phyloP scores from a whole-genome alignment of 257 asterid genomes.

The Echium plantagineum region DNA sequence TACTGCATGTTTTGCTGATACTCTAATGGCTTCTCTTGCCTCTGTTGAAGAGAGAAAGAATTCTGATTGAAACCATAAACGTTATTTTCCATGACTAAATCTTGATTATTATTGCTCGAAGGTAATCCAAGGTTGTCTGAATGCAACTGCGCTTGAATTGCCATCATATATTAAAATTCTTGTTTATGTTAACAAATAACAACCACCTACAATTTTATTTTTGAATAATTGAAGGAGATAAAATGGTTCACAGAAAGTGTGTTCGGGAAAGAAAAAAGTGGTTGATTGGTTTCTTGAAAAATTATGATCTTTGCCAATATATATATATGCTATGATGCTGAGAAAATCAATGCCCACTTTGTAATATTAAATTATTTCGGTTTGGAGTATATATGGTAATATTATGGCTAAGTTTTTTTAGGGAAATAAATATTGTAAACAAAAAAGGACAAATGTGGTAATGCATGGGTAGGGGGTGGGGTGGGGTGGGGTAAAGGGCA shows the following conservation, averaged over 20 bases:
- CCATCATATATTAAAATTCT: slow-evolving; percentile 7
- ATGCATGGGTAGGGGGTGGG: slow-evolving; percentile 2
- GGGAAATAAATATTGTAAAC: background rate
- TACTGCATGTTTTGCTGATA: slow-evolving; percentile 4
- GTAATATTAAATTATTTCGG: background rate
- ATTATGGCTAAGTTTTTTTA: slow-evolving; percentile 4
- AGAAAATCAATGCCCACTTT: background rate
- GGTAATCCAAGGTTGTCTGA: slow-evolving; percentile 22
- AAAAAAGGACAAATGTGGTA: background rate
- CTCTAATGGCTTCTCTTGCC: slow-evolving; percentile 13
- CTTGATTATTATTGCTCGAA: slow-evolving; percentile 17
- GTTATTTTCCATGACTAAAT: slow-evolving; percentile 21
- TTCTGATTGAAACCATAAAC: no score
- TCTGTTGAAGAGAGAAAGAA: slow-evolving; percentile 24
- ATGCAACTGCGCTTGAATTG: slow-evolving; percentile 15
- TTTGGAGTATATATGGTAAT: slow-evolving; percentile 7
- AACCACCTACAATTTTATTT: background rate
- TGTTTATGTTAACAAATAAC: slow-evolving; percentile 1
- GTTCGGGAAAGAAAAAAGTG: background rate
- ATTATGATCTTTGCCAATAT: background rate
- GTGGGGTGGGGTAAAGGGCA: background rate
- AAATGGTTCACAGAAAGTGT: background rate
- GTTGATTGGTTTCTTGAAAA: background rate
- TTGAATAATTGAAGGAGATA: slow-evolving; percentile 1
- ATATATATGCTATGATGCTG: background rate